Conservation (phyloP, 176 grass and related monocot genomes). For the Triticum timopheevii region DNA sequence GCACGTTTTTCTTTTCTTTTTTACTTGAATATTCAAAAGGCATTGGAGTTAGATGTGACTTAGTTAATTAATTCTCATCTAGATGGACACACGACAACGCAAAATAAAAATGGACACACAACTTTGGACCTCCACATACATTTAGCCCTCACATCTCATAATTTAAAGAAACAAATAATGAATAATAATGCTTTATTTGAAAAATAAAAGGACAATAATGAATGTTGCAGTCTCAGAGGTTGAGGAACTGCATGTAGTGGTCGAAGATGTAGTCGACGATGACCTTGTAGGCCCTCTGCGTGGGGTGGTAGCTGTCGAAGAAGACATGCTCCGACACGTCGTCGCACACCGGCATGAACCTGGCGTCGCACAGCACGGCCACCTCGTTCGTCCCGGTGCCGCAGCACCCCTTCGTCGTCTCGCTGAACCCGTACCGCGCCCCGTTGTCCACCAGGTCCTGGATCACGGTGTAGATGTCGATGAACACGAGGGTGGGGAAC, state of each 20-base stretch:
- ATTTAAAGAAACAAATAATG: too few species aligned
- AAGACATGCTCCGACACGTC: constrained; percentile 53
- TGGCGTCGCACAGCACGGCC: constrained; percentile 51
- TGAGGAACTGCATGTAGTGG: constrained; percentile 31
- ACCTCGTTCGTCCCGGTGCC: constrained; percentile 73
- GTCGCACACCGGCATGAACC: constrained; percentile 41
- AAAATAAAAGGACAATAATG: too few species aligned
- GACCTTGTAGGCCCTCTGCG: constrained; percentile 52
- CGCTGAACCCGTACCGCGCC: constrained; percentile 41
- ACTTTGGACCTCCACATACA: too few species aligned
- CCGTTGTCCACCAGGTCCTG: constrained; percentile 52
- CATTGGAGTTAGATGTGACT: too few species aligned
- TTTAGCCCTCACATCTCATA: too few species aligned
- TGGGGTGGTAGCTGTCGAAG: constrained; percentile 87
- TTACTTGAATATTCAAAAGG: too few species aligned
- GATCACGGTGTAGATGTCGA: constrained; percentile 66
- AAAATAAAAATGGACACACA: too few species aligned
- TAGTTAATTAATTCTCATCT: too few species aligned
- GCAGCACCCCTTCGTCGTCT: constrained; percentile 65
- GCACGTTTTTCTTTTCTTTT: too few species aligned
- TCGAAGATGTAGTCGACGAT: constrained; percentile 55
- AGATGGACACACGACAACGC: too few species aligned
- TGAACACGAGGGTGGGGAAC: constrained; percentile 25
- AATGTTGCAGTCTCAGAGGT: neutral
- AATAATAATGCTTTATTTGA: too few species aligned